Percentiles rank a stretch among this genome's conserved stretches.
Evolutionary conservation across 2,329 filamentous ascomycete species (phyloP).

Genomic region (Raffaelea arxii): DNA sequence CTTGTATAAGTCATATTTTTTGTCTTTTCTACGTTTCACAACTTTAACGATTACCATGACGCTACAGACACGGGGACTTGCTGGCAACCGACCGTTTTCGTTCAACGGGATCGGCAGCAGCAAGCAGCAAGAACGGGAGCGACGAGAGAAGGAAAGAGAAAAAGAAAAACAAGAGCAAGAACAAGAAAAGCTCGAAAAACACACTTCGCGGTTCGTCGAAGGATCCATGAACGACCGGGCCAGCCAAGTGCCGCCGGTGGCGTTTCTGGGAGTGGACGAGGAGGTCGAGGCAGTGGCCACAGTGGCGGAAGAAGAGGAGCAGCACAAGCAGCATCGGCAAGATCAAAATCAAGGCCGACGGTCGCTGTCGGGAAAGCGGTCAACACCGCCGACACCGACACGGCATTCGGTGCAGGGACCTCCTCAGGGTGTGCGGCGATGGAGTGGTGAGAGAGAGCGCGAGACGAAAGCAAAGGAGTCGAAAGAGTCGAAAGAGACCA

Average conservation of each 20-base stretch:
- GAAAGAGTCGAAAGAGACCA: neutral
- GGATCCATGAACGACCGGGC: conserved; percentile 79
- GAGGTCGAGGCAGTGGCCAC: conserved; percentile 15
- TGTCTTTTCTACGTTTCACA: neutral
- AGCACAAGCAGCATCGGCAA: no score
- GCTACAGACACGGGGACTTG: neutral
- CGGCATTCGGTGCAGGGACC: neutral
- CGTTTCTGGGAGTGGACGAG: conserved; percentile 41
- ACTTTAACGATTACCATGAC: no score
- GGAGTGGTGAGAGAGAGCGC: no score
- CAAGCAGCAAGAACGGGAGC: conserved; percentile 6
- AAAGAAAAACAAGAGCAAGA: no score
- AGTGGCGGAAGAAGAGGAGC: no score
- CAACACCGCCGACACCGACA: neutral
- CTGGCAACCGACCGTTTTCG: conserved; percentile 5
- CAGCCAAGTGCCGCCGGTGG: conserved; percentile 59
- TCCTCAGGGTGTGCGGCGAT: no score
- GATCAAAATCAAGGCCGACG: neutral
- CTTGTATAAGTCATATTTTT: no score
- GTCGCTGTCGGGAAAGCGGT: no score
- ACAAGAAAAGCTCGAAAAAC: no score
- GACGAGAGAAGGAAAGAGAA: no score
- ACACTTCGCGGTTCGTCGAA: conserved; percentile 54
- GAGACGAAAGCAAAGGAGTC: neutral
- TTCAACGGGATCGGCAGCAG: conserved; percentile 1